phyloP scores from a whole-genome alignment of 2,329 filamentous ascomycete species.

The Fusarium musae region DNA sequence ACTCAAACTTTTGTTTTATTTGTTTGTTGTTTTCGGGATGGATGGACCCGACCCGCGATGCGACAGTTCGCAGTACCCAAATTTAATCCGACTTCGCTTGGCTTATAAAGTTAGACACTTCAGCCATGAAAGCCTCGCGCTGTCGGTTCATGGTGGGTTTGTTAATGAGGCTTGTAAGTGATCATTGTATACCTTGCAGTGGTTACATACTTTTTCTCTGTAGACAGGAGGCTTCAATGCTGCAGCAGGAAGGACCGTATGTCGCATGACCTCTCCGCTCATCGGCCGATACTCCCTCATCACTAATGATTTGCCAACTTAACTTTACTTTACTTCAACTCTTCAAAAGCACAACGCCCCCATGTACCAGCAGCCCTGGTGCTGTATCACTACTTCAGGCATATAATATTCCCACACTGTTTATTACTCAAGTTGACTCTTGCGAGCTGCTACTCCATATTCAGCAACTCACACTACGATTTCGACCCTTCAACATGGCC shows the following conservation, averaged over 20 bases:
- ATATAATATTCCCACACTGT: background rate
- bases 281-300: constrained; percentile 20
- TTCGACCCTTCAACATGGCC: constrained; percentile 7
- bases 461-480: background rate
- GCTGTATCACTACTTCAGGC: background rate
- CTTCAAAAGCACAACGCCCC: background rate
- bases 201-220: background rate
- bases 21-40: background rate
- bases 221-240: constrained; percentile 1
- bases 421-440: background rate
- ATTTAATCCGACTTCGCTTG: constrained; percentile 11
- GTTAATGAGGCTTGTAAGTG: background rate
- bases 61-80: constrained; percentile 10
- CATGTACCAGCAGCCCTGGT: background rate
- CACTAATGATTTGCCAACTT: constrained; percentile 1
- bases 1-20: constrained; percentile 4
- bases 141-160: background rate
- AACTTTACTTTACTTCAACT: background rate
- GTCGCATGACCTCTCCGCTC: constrained; percentile 21
- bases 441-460: background rate
- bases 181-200: background rate
- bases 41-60: constrained; percentile 1
- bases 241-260: constrained; percentile 5
- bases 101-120: constrained; percentile 20
- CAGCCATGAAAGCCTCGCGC: constrained; percentile 4